Evolutionary conservation across 2,329 filamentous ascomycete genomes (phyloP).

Genomic region (Pyrenophora teres): DNA sequence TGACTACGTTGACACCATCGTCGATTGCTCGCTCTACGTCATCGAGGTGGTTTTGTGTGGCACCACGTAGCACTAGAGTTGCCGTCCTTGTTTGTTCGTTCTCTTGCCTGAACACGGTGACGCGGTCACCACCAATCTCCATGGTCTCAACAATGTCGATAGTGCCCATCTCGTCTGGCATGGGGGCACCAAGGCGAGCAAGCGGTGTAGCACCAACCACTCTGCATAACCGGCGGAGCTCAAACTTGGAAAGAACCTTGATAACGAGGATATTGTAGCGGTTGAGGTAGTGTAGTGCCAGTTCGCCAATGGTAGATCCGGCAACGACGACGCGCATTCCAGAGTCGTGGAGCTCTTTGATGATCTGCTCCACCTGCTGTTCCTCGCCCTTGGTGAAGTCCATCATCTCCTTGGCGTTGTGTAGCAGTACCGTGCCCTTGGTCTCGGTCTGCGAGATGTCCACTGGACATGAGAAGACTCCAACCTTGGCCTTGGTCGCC

Average conservation of each 20-base stretch:
- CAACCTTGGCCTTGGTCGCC: conserved; percentile 90
- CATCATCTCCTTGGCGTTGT: conserved; percentile 98
- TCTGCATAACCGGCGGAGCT: conserved; percentile 90
- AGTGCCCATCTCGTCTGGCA: conserved; percentile 99
- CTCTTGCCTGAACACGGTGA: conserved; percentile 98
- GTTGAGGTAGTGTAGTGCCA: conserved; percentile 97
- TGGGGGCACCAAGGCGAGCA: conserved; percentile 90
- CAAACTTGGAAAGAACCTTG: conserved; percentile 97
- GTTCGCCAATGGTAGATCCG: conserved; percentile 90
- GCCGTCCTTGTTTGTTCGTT: conserved; percentile 89
- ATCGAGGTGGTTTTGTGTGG: conserved; percentile 97
- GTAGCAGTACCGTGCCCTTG: conserved; percentile 94
- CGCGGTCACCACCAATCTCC: conserved; percentile 96
- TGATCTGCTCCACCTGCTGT: conserved; percentile 80
- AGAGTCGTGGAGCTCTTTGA: conserved; percentile 96
- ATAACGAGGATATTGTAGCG: conserved; percentile 94
- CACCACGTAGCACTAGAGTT: conserved; percentile 90
- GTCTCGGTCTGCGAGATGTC: conserved; percentile 97
- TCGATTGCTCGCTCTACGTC: conserved; percentile 97
- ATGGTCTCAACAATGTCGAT: conserved; percentile 95
- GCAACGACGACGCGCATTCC: conserved; percentile 90
- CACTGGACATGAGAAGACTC: conserved; percentile 93
- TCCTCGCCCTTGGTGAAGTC: conserved; percentile 98
- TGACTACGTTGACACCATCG: conserved; percentile 97
- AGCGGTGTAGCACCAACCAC: conserved; percentile 97